Evolutionary conservation across 139 green algal species (phyloP), one percentile per base, ranked within the genome.

Genomic region (Choricystis sp.): DNA sequence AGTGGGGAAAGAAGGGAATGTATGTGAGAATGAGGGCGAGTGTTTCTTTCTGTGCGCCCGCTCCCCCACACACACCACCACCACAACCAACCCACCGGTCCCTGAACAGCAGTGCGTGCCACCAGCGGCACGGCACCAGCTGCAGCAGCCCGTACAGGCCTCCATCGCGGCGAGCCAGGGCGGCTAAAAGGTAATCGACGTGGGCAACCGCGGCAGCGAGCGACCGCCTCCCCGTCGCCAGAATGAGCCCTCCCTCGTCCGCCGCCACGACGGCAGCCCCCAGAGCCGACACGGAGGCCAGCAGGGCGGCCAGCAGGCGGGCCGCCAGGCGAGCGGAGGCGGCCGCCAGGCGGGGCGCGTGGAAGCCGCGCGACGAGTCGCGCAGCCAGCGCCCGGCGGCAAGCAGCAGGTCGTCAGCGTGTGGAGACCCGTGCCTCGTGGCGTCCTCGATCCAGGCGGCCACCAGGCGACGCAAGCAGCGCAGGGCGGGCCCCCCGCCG

Each of bases 371-470:
- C 29, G 57, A 31, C 2, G 83, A 77, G 61, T 63, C 77, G 69
- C 80, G 83, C 1, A 97, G 60, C 90, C 90, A 97, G 25, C 84
- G 79, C 69, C 91, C 89, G 65, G 95, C 49, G 64, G 86, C 70
- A 49, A 77, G 64, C 62, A 96, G 77, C 70, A 97, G 73, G 5
- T 27, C 30, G 67, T 89, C 81, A 2, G 85, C 83, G 56, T 83
- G 71, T 23, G 70, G 71, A 28, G 62, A 77, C 56, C 70, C 76
- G 72, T 66, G 67, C n/a, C 67, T 57, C 0, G 72, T 74, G 3
- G 86, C 84, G 66, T 92, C 83, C 3, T 72, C 57, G 49, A 94
- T 76, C 88, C 83, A 92, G 26, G 61, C 73, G 29, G 76, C 60
- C 19, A 88, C 82, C 63, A 95, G 73, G 31, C 71, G 66, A 27